Percentiles rank a stretch among this genome's conserved stretches.
These are phyloP conservation scores for Penicillium mononematosum DNA, from an alignment of 495 filamentous ascomycete species.

Conservation along the genomic window DNA sequence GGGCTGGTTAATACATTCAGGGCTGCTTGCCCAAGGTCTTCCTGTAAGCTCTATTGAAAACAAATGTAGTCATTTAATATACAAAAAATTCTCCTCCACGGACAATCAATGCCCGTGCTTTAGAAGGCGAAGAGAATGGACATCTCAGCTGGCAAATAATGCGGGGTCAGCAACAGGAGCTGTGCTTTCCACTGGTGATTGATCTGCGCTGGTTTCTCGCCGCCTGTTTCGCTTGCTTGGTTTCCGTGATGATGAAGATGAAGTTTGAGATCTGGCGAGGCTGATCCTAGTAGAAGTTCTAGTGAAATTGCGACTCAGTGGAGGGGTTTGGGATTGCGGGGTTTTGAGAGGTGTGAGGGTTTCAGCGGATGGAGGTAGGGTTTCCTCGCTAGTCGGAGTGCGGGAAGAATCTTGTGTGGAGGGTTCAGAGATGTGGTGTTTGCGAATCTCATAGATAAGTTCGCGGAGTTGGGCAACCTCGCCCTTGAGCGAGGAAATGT, in stretches of 20 bases:
- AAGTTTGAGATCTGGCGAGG: constrained; percentile 4
- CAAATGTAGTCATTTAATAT: constrained; percentile 11
- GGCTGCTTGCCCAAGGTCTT: background rate
- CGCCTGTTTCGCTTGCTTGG: constrained; percentile 6
- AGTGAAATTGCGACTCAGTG: constrained; percentile 1
- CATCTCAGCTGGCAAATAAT: background rate
- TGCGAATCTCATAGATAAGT: constrained; percentile 35
- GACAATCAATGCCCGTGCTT: background rate
- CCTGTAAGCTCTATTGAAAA: constrained; percentile 8
- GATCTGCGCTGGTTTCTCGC: background rate
- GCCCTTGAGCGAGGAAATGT: constrained; percentile 31
- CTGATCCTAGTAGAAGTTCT: background rate
- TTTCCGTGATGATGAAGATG: background rate
- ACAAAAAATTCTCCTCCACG: background rate
- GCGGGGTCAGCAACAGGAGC: background rate
- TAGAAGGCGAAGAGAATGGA: background rate
- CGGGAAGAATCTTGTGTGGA: constrained; percentile 14
- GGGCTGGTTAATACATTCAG: constrained; percentile 2
- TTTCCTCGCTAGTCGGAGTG: constrained; percentile 2
- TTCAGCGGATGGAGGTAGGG: background rate
- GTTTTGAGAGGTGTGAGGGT: background rate
- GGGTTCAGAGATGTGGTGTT: constrained; percentile 22
- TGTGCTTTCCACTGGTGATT: background rate
- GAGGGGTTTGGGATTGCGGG: background rate
- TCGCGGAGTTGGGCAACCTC: constrained; percentile 38